These are phyloP conservation scores for Talaromyces liani DNA, from an alignment of 495 filamentous ascomycete species.

Conservation along the genomic window DNA sequence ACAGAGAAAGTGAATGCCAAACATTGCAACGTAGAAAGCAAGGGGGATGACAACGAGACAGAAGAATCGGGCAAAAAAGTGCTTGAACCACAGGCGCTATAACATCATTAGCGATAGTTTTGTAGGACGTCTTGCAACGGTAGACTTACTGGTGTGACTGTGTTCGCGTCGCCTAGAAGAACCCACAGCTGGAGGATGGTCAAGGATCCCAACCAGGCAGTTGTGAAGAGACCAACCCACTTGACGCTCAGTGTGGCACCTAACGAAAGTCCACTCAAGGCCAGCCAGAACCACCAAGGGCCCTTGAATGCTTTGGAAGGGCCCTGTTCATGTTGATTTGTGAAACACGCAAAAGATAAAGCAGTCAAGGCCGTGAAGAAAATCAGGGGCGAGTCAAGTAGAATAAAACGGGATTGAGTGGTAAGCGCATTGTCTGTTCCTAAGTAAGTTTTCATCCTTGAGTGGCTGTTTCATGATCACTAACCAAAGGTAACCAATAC, in stretches of 20 bases:
- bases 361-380: slow-evolving; percentile 91
- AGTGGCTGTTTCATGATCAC: background rate
- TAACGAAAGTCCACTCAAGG: slow-evolving; percentile 74
- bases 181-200: slow-evolving; percentile 92
- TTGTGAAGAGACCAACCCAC: slow-evolving; percentile 98
- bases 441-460: slow-evolving; percentile 11
- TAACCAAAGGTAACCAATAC: slow-evolving; percentile 82
- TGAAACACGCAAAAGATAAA: slow-evolving; percentile 84
- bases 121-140: background rate
- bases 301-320: slow-evolving; percentile 76
- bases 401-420: slow-evolving; percentile 89
- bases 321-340: slow-evolving; percentile 93
- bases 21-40: slow-evolving; percentile 90
- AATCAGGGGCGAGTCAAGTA: slow-evolving; percentile 91
- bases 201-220: slow-evolving; percentile 93
- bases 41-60: slow-evolving; percentile 87
- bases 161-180: slow-evolving; percentile 78
- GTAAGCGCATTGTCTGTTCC: slow-evolving; percentile 81
- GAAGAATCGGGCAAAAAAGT: slow-evolving; percentile 85
- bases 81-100: slow-evolving; percentile 82
- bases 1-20: slow-evolving; percentile 90
- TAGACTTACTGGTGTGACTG: slow-evolving; percentile 60
- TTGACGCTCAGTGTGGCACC: slow-evolving; percentile 94
- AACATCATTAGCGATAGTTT: slow-evolving; percentile 8
- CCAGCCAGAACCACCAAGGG: slow-evolving; percentile 98